Conservation (phyloP, 768 basidiomycete species). For the Clitopilus passeckerianus region DNA sequence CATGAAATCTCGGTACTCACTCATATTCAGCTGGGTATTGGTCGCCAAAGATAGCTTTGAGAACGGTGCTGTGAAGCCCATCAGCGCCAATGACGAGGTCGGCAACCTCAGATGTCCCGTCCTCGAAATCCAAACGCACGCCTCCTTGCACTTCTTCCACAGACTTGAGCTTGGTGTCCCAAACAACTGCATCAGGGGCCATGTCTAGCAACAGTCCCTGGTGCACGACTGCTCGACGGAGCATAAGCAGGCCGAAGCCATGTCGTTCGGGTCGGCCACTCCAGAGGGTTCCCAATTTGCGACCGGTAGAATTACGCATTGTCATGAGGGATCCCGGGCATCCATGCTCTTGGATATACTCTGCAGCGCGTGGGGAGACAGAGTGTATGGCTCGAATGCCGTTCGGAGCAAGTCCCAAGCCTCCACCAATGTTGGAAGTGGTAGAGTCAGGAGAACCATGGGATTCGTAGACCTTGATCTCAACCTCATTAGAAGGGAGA, state of each 20-base stretch:
- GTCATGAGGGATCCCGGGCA: slow-evolving; percentile 20
- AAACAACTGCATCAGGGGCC: slow-evolving; percentile 20
- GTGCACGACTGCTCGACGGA: slow-evolving; percentile 26
- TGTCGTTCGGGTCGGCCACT: slow-evolving; percentile 24
- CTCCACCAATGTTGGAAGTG: slow-evolving; percentile 24
- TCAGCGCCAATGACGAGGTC: slow-evolving; percentile 37
- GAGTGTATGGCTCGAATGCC: slow-evolving; percentile 28
- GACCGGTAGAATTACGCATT: slow-evolving; percentile 28
- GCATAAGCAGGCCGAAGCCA: slow-evolving; percentile 26
- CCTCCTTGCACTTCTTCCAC: slow-evolving; percentile 21
- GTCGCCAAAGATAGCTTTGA: slow-evolving; percentile 24
- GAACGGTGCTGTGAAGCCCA: slow-evolving; percentile 30
- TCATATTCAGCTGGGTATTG: slow-evolving; percentile 20
- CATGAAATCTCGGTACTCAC: slow-evolving; percentile 12
- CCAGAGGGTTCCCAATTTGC: slow-evolving; percentile 22
- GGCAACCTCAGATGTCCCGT: slow-evolving; percentile 25
- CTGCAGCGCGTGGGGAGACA: slow-evolving; percentile 21
- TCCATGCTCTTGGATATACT: slow-evolving; percentile 22
- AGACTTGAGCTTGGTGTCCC: slow-evolving; percentile 22
- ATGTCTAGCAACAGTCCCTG: slow-evolving; percentile 26
- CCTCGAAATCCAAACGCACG: slow-evolving; percentile 19
- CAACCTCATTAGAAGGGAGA: slow-evolving; percentile 11
- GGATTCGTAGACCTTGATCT: slow-evolving; percentile 25
- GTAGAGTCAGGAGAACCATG: slow-evolving; percentile 21
- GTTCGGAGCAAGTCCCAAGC: slow-evolving; percentile 33